Evolutionary conservation across 202 grass and related monocot genomes (phyloP), one percentile per base, ranked within the genome.

Genomic region (Zizania palustris): DNA sequence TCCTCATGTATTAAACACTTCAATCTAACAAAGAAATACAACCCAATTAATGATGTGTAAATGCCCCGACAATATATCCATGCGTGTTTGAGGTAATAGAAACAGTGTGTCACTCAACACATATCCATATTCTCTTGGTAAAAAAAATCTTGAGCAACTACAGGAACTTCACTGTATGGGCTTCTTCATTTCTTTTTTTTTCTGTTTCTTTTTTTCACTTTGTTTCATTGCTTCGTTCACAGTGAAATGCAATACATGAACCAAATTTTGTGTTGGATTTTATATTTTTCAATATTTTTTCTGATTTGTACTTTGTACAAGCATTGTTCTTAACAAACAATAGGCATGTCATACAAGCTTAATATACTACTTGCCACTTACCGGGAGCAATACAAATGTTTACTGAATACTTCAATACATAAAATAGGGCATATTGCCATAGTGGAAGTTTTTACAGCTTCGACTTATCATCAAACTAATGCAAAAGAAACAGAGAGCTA

Each of bases 11-110:
- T 72, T 60, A 69, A 46, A 33, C 10, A 36, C 28, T 60, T 83
- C 57, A n/a, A 71, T 62, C 93, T 97, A 77, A 44, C 16, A 86
- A 77, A 11, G 57, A 84, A 73, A 86, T 13, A 54, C 38, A 50
- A 3, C 36, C 9, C 16, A 63, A 45, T 51, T 28, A 79, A 68
- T 18, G 74, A 72, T 20, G n/a, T n/a, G n/a, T n/a, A n/a, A n/a
- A n/a, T n/a, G n/a, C n/a, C n/a, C n/a, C n/a, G n/a, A n/a, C n/a
- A n/a, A n/a, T n/a, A n/a, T n/a, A n/a, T n/a, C n/a, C n/a, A n/a
- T n/a, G n/a, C n/a, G n/a, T n/a, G n/a, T n/a, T n/a, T n/a, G n/a
- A n/a, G n/a, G n/a, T n/a, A n/a, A n/a, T n/a, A n/a, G n/a, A n/a
- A n/a, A n/a, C n/a, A n/a, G n/a, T n/a, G n/a, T n/a, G n/a, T n/a